phyloP scores from a whole-genome alignment of 202 grass and related monocot species.

The Carex arenaria region DNA sequence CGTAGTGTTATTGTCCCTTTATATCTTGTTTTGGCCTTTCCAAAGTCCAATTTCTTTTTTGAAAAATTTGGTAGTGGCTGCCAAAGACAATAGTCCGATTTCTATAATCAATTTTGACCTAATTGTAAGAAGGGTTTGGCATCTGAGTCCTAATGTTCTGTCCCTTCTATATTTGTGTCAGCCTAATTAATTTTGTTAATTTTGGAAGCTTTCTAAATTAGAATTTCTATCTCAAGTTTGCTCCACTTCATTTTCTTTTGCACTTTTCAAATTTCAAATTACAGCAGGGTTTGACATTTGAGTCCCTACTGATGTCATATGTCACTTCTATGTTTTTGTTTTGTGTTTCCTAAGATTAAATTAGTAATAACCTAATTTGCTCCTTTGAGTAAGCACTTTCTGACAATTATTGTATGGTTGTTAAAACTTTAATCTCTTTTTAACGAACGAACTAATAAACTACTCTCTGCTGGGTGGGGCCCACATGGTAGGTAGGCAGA shows the following conservation, averaged over 20 bases:
- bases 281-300: not conserved
- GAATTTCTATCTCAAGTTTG: not conserved
- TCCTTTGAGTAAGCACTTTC: not conserved
- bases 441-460: not conserved
- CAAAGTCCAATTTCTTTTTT: not conserved
- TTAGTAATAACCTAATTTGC: not conserved
- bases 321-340: not conserved
- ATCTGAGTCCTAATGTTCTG: not conserved
- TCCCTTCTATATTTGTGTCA: not conserved
- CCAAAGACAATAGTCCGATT: too few relatives aligned
- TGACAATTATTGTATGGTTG: not conserved
- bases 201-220: not conserved
- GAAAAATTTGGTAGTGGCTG: too few relatives aligned
- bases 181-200: not conserved
- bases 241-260: not conserved
- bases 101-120: not conserved
- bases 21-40: not conserved
- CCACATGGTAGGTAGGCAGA: slow-evolving; percentile 3
- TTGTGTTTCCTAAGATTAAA: not conserved
- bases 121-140: not conserved
- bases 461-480: not conserved
- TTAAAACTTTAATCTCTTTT: not conserved
- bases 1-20: too few relatives aligned
- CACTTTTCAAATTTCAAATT: too few relatives aligned
- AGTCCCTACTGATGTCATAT: not conserved